A percentile compares a stretch with the other conserved stretches of the same genome.
These are phyloP conservation scores for Podila epigama DNA, from an alignment of 192 early-diverging fungal genomes.

Conservation along the genomic window DNA sequence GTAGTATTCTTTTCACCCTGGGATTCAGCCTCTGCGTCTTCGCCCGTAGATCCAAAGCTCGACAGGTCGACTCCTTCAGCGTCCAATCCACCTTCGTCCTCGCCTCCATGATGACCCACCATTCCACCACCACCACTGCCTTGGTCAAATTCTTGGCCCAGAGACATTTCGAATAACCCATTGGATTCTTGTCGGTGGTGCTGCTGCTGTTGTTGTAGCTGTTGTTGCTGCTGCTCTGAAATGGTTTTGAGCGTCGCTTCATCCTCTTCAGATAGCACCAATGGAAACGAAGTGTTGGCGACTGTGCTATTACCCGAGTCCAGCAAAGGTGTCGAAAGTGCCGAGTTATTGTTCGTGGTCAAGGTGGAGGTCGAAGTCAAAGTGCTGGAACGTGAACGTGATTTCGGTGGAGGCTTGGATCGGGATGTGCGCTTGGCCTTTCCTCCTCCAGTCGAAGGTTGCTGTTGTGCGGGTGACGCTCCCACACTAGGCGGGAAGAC, in stretches of 20 bases:
- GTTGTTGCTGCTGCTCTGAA: constrained; percentile 18
- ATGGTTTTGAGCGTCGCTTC: constrained; percentile 30
- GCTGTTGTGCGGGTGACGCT: constrained; percentile 1
- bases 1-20: not conserved
- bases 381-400: constrained; percentile 44
- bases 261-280: constrained; percentile 44
- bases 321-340: too few species aligned
- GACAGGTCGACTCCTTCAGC: constrained; percentile 13
- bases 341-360: not conserved
- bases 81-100: constrained; percentile 6
- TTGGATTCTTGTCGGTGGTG: constrained; percentile 10
- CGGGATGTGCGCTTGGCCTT: constrained; percentile 38
- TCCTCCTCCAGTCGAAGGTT: constrained; percentile 16
- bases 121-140: not conserved
- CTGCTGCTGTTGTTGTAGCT: not conserved
- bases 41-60: not conserved
- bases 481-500: constrained; percentile 14
- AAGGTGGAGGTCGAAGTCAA: constrained; percentile 6
- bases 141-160: constrained; percentile 8
- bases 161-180: constrained; percentile 23
- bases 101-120: not conserved
- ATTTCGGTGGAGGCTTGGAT: constrained; percentile 30
- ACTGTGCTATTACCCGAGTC: too few species aligned
- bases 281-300: constrained; percentile 16
- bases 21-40: not conserved